Conservation (phyloP, 345 rosid genomes). For the Durio zibethinus region DNA sequence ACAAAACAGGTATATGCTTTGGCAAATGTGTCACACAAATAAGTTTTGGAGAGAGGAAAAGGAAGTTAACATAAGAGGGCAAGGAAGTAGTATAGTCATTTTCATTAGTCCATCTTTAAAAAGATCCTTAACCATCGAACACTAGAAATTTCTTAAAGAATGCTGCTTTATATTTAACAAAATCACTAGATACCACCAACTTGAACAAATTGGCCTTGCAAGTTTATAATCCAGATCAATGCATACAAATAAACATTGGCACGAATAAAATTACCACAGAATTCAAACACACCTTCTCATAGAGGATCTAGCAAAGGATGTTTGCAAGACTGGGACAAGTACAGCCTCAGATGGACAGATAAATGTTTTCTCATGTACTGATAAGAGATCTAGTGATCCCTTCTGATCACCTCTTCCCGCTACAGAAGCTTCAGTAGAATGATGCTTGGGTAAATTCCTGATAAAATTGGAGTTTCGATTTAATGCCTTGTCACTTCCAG, state of each 20-base stretch:
- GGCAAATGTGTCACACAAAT: not conserved
- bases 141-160: not conserved
- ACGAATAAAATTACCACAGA: slow-evolving; percentile 10
- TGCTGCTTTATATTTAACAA: not conserved
- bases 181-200: slow-evolving; percentile 1
- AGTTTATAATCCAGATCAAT: slow-evolving; percentile 18
- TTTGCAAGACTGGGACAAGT: slow-evolving; percentile 81
- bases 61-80: not conserved
- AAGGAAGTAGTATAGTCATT: not conserved
- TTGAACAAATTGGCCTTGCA: slow-evolving; percentile 4
- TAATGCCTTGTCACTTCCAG: slow-evolving; percentile 41
- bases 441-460: slow-evolving; percentile 52
- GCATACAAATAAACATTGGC: slow-evolving; percentile 1
- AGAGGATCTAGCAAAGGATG: slow-evolving; percentile 81
- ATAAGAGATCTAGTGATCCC: slow-evolving; percentile 38
- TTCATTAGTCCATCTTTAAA: slow-evolving; percentile 4
- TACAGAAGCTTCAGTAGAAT: slow-evolving; percentile 53
- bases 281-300: slow-evolving; percentile 64
- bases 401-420: slow-evolving; percentile 57
- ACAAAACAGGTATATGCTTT: slow-evolving; percentile 2
- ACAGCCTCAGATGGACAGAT: slow-evolving; percentile 89
- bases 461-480: slow-evolving; percentile 36
- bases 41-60: not conserved
- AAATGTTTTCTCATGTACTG: slow-evolving; percentile 58
- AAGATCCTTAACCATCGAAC: slow-evolving; percentile 4